Base-by-base conservation (phyloP, 2,329 filamentous ascomycete genomes). In the Graphilbum sp. region DNA sequence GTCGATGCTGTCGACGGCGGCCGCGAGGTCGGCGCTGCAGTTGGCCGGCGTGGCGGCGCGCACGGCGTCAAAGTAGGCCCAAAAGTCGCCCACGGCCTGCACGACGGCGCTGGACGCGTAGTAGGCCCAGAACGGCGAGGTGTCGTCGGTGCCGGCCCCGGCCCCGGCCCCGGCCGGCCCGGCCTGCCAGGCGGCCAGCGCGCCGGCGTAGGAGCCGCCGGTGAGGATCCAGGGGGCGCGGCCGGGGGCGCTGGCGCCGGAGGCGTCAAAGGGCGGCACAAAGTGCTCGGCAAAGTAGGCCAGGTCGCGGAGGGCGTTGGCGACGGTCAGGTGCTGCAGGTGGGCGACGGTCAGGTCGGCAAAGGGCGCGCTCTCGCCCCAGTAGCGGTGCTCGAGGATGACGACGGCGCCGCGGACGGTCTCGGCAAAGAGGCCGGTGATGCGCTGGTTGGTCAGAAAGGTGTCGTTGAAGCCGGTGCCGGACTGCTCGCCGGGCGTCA, bases 201-300 rank as follows among this genome's bases (percentile, higher is more conserved):
- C 69, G 32, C 69, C 70, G 13, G 64, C 57, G 49, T 73, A 74
- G 1, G 66, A 71, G 11, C 68, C 69, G 18, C 70, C 70, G 9
- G 59, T 55, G 36, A 64, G 57, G 16, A 74, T 53, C 70, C 69
- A 75, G 0, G 70, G 68, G 8, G 66, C 66, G 31, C 61, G 55
- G 18, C 55, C 52, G 5, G 68, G 62, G 8, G 31, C 58, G 46
- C 61, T 70, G 43, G 50, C 54, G 15, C 57, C 55, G 15, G 37
- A 54, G 2, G 47, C 48, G 45, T 69, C 68, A 41, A 72, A 74
- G 0, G 68, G 66, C 18, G 69, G 54, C 13, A 58, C 47, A n/a
- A 63, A 64, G 34, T 60, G 55, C 40, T 50, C 52, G 44, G 59
- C 60, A 46, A 63, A 60, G 48, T 61, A 57, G n/a, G 50, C 52